A percentile compares a stretch with the other conserved stretches of the same genome.
Evolutionary conservation across 495 filamentous ascomycete species (phyloP).

Genomic region (Saxophila tyrrhenica): DNA sequence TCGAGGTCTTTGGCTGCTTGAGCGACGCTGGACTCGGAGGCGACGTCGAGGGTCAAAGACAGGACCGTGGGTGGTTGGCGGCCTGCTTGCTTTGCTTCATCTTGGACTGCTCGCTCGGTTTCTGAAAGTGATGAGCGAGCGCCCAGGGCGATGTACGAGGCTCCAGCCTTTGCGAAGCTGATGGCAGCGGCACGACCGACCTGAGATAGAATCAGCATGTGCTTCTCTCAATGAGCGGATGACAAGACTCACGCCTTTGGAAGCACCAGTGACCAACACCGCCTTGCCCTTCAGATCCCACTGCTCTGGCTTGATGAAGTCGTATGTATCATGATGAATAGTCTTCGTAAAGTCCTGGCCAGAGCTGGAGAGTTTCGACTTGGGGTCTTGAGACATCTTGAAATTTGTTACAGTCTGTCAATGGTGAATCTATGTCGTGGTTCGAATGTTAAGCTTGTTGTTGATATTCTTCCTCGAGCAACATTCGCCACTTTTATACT

Average conservation of each 20-base stretch:
- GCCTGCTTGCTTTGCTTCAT: constrained; percentile 29
- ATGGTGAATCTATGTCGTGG: too few species aligned
- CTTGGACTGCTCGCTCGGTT: constrained; percentile 28
- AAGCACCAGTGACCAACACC: constrained; percentile 26
- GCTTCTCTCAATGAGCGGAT: too few species aligned
- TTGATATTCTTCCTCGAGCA: too few species aligned
- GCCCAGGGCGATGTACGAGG: constrained; percentile 21
- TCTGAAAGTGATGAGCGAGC: constrained; percentile 35
- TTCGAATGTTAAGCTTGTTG: too few species aligned
- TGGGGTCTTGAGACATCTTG: background rate
- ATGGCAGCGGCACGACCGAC: constrained; percentile 21
- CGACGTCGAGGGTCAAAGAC: constrained; percentile 35
- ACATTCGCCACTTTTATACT: too few species aligned
- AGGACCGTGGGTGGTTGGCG: constrained; percentile 31
- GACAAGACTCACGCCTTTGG: constrained; percentile 16
- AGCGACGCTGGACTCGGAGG: constrained; percentile 29
- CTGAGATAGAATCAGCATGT: background rate
- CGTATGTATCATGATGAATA: constrained; percentile 21
- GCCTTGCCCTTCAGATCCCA: constrained; percentile 14
- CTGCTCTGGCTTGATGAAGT: constrained; percentile 18
- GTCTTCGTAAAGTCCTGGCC: constrained; percentile 4
- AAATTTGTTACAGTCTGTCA: too few species aligned
- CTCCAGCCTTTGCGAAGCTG: constrained; percentile 22
- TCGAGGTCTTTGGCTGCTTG: constrained; percentile 25
- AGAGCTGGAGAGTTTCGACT: background rate